Conservation (phyloP, 805 yeast species). For the Metschnikowia drakensbergensis region DNA sequence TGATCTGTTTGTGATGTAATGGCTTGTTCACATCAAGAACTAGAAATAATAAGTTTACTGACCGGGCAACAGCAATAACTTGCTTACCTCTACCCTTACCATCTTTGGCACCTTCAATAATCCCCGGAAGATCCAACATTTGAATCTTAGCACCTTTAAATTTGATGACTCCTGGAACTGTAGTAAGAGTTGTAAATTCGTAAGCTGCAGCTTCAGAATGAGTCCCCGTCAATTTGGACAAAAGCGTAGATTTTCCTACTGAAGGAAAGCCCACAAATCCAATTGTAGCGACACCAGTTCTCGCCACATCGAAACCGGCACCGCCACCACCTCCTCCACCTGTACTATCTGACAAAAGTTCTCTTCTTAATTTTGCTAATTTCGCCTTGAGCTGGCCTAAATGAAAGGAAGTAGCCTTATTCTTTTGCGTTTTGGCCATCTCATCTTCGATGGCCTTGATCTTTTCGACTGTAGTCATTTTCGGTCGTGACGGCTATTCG, state of each 20-base stretch:
- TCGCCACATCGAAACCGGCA: constrained; percentile 95
- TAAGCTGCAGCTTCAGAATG: constrained; percentile 97
- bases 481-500: constrained; percentile 5
- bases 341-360: constrained; percentile 65
- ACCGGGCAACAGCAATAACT: constrained; percentile 98
- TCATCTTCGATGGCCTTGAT: constrained; percentile 91
- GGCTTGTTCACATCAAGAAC: constrained; percentile 97
- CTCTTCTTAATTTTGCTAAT: constrained; percentile 91
- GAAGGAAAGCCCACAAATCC: constrained; percentile 99
- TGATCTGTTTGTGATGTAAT: constrained; percentile 85
- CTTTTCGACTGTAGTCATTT: constrained; percentile 50
- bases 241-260: constrained; percentile 83
- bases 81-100: constrained; percentile 94
- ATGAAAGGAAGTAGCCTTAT: constrained; percentile 96
- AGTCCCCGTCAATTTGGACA: constrained; percentile 88
- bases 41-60: constrained; percentile 88
- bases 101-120: constrained; percentile 86
- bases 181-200: constrained; percentile 95
- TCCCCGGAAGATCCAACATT: constrained; percentile 89
- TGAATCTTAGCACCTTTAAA: constrained; percentile 97
- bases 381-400: constrained; percentile 97
- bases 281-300: constrained; percentile 96
- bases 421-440: constrained; percentile 97
- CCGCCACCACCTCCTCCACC: constrained; percentile 84
- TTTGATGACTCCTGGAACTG: constrained; percentile 95